Evolutionary conservation across 768 basidiomycete species (phyloP).

Genomic region (Termitomyces sp.): DNA sequence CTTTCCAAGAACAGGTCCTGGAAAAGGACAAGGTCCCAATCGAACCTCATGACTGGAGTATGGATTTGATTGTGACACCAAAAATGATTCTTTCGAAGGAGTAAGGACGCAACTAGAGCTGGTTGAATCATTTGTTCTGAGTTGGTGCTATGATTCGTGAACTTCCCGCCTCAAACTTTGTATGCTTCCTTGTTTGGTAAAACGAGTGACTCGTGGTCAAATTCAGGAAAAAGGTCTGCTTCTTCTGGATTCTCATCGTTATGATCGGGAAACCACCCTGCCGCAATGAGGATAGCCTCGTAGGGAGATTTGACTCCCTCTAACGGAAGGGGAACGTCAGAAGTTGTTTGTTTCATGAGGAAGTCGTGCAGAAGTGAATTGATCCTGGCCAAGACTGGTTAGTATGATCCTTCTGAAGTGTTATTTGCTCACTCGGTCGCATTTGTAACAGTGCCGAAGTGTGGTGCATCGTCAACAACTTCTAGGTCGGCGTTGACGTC

Average conservation of each 20-base stretch:
- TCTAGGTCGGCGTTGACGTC: constrained; percentile 26
- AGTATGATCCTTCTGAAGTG: neutral
- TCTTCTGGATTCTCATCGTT: constrained; percentile 22
- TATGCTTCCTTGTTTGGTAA: neutral
- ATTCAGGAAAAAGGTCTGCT: constrained; percentile 2
- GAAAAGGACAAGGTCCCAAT: constrained; percentile 50
- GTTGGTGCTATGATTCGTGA: neutral
- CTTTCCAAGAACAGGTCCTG: constrained; percentile 61
- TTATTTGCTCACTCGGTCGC: constrained; percentile 22
- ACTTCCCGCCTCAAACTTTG: neutral
- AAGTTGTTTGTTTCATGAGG: constrained; percentile 22
- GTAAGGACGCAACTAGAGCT: constrained; percentile 5
- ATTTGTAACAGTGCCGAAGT: constrained; percentile 35
- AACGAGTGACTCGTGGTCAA: neutral
- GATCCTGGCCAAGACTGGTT: constrained; percentile 19
- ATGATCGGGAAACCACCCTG: constrained; percentile 20
- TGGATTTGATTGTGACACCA: constrained; percentile 58
- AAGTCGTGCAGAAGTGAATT: constrained; percentile 28
- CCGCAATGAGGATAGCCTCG: constrained; percentile 22
- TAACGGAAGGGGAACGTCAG: constrained; percentile 21
- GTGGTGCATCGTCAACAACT: constrained; percentile 28
- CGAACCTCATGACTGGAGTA: constrained; percentile 56
- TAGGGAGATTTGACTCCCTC: constrained; percentile 27
- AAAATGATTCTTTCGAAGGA: constrained; percentile 23
- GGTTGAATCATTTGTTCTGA: neutral